phyloP scores from a whole-genome alignment of 345 rosid genomes.

The Atalantia buxifolia region DNA sequence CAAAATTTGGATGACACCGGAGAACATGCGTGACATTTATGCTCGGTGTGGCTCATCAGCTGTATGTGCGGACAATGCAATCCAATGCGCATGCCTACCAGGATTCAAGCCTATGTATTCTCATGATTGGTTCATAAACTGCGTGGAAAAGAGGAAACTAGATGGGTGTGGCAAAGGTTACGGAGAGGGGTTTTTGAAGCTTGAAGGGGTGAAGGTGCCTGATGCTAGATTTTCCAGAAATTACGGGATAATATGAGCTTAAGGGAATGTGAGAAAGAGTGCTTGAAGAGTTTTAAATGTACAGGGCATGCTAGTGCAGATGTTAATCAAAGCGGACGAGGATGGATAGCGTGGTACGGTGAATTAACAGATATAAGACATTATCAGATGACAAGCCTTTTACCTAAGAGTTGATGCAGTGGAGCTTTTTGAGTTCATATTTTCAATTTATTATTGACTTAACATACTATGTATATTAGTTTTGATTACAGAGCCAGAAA shows the following conservation, averaged over 20 bases:
- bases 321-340: conserved; percentile 21
- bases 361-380: conserved; percentile 39
- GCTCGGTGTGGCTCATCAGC: conserved; percentile 1
- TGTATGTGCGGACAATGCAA: background rate
- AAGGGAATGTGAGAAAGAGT: conserved; percentile 34
- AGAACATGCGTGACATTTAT: conserved; percentile 23
- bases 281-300: conserved; percentile 53
- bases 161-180: background rate
- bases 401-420: conserved; percentile 44
- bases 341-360: conserved; percentile 55
- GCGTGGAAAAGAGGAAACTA: background rate
- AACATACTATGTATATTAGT: too few species aligned
- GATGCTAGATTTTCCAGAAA: conserved; percentile 21
- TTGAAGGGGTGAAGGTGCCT: conserved; percentile 45
- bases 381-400: conserved; percentile 47
- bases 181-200: conserved; percentile 59
- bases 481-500: too few species aligned
- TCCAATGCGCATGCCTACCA: conserved; percentile 13
- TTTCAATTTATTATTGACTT: background rate
- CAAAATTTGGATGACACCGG: background rate
- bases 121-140: background rate
- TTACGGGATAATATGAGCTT: background rate
- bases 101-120: conserved; percentile 2
- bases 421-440: conserved; percentile 42
- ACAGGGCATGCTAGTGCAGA: conserved; percentile 38